phyloP scores from a whole-genome alignment of 2,329 filamentous ascomycete species.

The Lecanicillium sp. region DNA sequence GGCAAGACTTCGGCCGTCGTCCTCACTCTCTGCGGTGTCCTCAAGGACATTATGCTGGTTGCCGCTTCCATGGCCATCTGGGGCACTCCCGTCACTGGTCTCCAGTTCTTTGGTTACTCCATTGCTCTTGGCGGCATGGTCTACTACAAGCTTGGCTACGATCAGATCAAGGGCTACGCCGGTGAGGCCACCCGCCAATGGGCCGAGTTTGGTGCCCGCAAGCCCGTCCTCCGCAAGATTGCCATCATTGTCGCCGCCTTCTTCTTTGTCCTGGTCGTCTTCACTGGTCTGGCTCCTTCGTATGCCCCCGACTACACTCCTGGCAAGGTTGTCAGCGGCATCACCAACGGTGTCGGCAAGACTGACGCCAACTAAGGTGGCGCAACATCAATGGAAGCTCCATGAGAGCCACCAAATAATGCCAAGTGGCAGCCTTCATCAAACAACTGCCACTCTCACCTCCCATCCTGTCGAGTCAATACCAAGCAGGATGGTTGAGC shows the following conservation, averaged over 20 bases:
- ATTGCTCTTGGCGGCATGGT: slow-evolving; percentile 73
- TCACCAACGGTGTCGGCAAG: slow-evolving; percentile 42
- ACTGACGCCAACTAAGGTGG: slow-evolving; percentile 8
- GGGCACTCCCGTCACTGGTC: slow-evolving; percentile 63
- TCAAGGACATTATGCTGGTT: slow-evolving; percentile 83
- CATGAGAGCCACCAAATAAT: too few relatives aligned
- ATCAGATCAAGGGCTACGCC: slow-evolving; percentile 75
- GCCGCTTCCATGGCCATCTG: slow-evolving; percentile 74
- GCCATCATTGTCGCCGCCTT: slow-evolving; percentile 59
- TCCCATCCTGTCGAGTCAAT: too few relatives aligned
- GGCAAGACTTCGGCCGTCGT: slow-evolving; percentile 82
- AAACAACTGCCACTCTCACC: too few relatives aligned
- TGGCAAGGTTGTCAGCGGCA: slow-evolving; percentile 37
- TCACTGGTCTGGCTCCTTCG: slow-evolving; percentile 58
- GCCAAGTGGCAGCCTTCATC: too few relatives aligned
- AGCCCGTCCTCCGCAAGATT: slow-evolving; percentile 71
- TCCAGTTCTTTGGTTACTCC: slow-evolving; percentile 79
- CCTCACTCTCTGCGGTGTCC: slow-evolving; percentile 78
- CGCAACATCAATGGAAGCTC: too few relatives aligned
- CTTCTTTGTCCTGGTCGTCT: slow-evolving; percentile 60
- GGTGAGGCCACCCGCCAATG: slow-evolving; percentile 67
- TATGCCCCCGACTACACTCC: slow-evolving; percentile 50
- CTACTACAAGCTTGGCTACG: slow-evolving; percentile 70
- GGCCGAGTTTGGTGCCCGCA: slow-evolving; percentile 75
- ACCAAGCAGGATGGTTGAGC: too few relatives aligned